Base-by-base conservation (phyloP, 1,284 basidiomycete species). In the Chondrostereum purpureum region DNA sequence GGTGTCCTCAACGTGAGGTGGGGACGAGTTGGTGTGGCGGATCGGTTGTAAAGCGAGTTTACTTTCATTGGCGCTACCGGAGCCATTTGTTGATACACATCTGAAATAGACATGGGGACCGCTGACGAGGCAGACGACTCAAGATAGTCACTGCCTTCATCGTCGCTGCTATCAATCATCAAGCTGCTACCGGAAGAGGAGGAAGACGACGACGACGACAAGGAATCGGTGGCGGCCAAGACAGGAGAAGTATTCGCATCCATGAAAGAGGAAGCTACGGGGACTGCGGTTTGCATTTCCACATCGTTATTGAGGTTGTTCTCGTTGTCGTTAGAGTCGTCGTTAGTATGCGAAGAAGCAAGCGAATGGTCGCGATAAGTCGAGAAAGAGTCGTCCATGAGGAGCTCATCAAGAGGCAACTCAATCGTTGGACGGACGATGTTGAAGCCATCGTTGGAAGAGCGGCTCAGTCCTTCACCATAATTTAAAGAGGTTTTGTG, bases 391-490 rank as follows among this genome's bases (percentile, higher is more conserved):
- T 31, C 27, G 44, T 57, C 59, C 53, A 70, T 71, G 51, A 89
- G 72, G 47, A 89, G 70, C 51, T 89, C 85, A 52, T 89, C 86
- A 18, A 89, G 73, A 6, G 81, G 80, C 22, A 89, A 75, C 59
- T 88, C 85, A 55, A 88, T 88, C 23, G 85, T 88, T 0, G 87
- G 87, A 10, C 85, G 78, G 13, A 73, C 60, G 50, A 89, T 78
- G 61, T 73, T 74, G 57, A 88, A 77, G 27, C 69, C 65, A 58
- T 34, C 24, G 41, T 59, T 56, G 34, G 59, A 61, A 48, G 70
- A 68, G 51, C 66, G 58, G 56, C 67, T 72, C 55, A 79, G 69
- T 41, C 78, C 83, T 61, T 88, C 85, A 48, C 84, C 85, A 59
- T 88, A 88, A 55, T 77, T 84, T 72, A 83, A 75, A 46, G 71